Evolutionary conservation across 2,329 filamentous ascomycete genomes (phyloP).

Genomic region (Leptoxyphium fumago): DNA sequence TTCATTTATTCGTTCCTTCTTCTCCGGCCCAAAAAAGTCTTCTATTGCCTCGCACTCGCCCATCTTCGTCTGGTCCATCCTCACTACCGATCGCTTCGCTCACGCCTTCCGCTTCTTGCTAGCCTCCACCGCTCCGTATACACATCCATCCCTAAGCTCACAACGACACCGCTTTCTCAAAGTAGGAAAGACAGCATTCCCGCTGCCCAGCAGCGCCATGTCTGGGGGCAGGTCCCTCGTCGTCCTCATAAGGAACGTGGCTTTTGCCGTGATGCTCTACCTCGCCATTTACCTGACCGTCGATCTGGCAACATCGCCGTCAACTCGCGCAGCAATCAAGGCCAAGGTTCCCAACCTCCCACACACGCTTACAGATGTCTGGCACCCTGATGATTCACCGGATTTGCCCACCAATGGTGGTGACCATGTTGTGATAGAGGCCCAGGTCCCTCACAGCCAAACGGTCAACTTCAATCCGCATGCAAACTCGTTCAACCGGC

Average conservation of each 20-base stretch:
- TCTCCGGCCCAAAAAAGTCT: no score
- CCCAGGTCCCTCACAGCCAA: slow-evolving; percentile 23
- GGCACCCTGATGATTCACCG: slow-evolving; percentile 24
- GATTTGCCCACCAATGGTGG: slow-evolving; percentile 24
- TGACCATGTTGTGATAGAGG: slow-evolving; percentile 24
- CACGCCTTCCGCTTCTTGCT: no score
- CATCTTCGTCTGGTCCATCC: no score
- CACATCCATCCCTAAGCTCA: no score
- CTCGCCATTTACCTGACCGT: slow-evolving; percentile 27
- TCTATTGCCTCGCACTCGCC: no score
- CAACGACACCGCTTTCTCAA: no score
- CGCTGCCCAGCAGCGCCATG: neutral
- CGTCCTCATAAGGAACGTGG: slow-evolving; percentile 25
- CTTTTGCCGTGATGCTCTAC: slow-evolving; percentile 28
- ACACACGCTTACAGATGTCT: slow-evolving; percentile 4
- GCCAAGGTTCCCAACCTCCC: slow-evolving; percentile 27
- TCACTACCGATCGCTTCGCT: no score
- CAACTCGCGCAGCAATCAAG: slow-evolving; percentile 24
- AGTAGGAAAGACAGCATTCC: neutral
- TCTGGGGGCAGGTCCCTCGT: neutral
- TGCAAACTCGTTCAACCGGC: slow-evolving; percentile 40
- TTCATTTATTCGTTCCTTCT: no score
- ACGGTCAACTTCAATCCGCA: slow-evolving; percentile 34
- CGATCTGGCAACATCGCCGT: slow-evolving; percentile 26
- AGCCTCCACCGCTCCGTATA: no score